These are phyloP conservation scores for Rhododendron henanense DNA, from an alignment of 148 eudicot species.

Conservation along the genomic window DNA sequence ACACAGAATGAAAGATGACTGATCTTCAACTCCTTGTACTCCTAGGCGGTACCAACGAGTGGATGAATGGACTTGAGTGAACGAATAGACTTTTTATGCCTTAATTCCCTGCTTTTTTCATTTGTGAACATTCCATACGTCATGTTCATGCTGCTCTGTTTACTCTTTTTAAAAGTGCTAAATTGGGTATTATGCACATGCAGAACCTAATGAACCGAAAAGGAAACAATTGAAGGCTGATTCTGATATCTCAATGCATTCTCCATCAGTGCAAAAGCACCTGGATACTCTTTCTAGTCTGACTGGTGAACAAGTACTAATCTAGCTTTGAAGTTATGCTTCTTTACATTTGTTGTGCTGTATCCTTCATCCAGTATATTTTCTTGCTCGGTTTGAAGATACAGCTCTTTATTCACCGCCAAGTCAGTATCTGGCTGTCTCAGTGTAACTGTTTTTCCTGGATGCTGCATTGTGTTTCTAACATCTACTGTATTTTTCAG, in stretches of 20 bases:
- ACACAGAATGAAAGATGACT: neutral
- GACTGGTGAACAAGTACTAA: conserved; percentile 91
- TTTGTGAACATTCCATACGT: neutral
- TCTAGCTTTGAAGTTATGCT: neutral
- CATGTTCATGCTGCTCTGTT: neutral
- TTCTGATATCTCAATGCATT: conserved; percentile 54
- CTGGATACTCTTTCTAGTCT: conserved; percentile 74
- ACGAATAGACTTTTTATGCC: neutral
- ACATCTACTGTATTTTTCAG: conserved; percentile 30
- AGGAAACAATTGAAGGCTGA: conserved; percentile 77
- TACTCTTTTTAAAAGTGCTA: neutral
- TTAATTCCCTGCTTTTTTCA: neutral
- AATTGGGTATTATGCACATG: conserved; percentile 11
- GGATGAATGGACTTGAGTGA: neutral
- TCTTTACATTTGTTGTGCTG: neutral
- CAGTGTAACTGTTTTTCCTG: neutral
- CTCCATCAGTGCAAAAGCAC: conserved; percentile 72
- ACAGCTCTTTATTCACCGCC: neutral
- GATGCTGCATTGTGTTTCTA: neutral
- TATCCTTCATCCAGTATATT: neutral
- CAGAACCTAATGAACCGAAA: conserved; percentile 88
- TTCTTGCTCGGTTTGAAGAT: neutral
- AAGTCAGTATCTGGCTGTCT: neutral
- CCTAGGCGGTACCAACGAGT: neutral
- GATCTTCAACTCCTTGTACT: neutral